These are phyloP conservation scores for Penicillium soppii DNA, from an alignment of 495 filamentous ascomycete genomes.

Conservation along the genomic window DNA sequence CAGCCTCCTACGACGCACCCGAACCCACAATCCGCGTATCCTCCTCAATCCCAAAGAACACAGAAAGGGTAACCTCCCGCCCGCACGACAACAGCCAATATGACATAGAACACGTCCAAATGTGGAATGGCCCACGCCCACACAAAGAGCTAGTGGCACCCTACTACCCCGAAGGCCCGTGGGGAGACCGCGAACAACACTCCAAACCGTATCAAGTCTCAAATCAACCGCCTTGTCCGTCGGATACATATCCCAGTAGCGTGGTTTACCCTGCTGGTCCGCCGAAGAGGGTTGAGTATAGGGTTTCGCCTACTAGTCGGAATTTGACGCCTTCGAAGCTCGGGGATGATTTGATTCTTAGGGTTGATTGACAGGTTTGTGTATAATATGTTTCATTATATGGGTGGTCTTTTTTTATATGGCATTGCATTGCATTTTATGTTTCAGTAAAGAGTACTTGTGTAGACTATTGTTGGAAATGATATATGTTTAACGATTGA, in stretches of 20 bases:
- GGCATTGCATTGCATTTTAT: too few relatives aligned
- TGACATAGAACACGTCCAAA: constrained; percentile 39
- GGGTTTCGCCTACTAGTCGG: constrained; percentile 29
- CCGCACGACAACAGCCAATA: constrained; percentile 33
- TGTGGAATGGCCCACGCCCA: constrained; percentile 30
- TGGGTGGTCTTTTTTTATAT: neutral
- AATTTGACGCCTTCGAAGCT: constrained; percentile 38
- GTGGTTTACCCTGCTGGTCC: constrained; percentile 23
- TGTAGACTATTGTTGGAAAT: too few relatives aligned
- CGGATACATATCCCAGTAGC: constrained; percentile 10
- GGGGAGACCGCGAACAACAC: constrained; percentile 22
- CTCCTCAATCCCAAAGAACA: constrained; percentile 2
- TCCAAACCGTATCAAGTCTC: neutral
- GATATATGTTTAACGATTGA: too few relatives aligned
- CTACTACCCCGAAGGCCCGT: constrained; percentile 36
- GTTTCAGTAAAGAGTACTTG: too few relatives aligned
- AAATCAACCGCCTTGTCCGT: constrained; percentile 22
- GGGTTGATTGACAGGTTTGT: constrained; percentile 30
- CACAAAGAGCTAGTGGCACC: constrained; percentile 25
- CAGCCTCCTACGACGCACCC: constrained; percentile 6
- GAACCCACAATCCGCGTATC: constrained; percentile 8
- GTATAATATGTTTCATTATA: constrained; percentile 4
- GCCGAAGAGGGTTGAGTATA: constrained; percentile 16
- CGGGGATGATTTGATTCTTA: constrained; percentile 37
- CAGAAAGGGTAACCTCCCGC: constrained; percentile 36